phyloP scores from a whole-genome alignment of 768 basidiomycete species.

The Paxillus involutus region DNA sequence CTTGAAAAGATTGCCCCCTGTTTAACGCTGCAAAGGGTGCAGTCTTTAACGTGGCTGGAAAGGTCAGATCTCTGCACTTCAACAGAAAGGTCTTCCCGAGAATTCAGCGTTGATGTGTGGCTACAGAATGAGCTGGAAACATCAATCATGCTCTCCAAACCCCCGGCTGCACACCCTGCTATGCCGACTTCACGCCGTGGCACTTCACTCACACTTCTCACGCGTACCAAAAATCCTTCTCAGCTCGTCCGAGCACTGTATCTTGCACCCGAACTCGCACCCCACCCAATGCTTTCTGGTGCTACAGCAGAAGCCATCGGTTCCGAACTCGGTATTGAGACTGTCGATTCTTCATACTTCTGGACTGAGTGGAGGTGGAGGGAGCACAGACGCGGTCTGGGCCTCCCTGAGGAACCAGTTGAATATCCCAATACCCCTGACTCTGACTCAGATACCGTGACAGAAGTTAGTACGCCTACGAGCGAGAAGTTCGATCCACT shows the following conservation, averaged over 20 bases:
- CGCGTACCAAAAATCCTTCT: constrained; percentile 70
- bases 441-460: constrained; percentile 16
- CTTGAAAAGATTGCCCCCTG: constrained; percentile 59
- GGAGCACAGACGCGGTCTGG: constrained; percentile 73
- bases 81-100: not conserved
- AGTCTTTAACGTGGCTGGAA: constrained; percentile 79
- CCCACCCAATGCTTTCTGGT: constrained; percentile 74
- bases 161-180: constrained; percentile 62
- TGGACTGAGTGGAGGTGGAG: constrained; percentile 74
- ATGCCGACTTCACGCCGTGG: constrained; percentile 64
- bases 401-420: constrained; percentile 66
- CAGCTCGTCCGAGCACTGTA: constrained; percentile 70
- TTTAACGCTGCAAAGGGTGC: constrained; percentile 83
- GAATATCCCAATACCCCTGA: constrained; percentile 30
- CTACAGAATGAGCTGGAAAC: constrained; percentile 78
- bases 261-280: constrained; percentile 57
- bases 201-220: constrained; percentile 62
- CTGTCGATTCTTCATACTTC: constrained; percentile 77
- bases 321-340: constrained; percentile 47
- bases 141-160: constrained; percentile 78
- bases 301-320: constrained; percentile 61
- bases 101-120: not conserved
- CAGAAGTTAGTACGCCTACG: constrained; percentile 17
- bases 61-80: constrained; percentile 44
- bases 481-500: constrained; percentile 30